phyloP scores from a whole-genome alignment of 1,284 basidiomycete genomes.

The Anthracocystis setariae region DNA sequence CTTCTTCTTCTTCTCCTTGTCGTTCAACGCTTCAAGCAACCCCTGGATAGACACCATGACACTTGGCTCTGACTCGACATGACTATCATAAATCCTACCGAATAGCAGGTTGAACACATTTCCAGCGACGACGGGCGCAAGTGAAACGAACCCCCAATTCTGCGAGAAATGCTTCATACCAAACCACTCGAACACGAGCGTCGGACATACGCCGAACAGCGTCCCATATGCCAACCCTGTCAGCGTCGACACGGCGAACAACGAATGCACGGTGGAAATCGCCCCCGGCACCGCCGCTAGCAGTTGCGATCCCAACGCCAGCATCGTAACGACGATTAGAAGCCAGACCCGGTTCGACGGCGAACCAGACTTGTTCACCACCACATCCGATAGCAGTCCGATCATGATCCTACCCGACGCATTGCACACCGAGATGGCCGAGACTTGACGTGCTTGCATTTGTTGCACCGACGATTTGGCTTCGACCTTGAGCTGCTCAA shows the following conservation, averaged over 20 bases:
- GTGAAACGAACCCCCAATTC: constrained; percentile 84
- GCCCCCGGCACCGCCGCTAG: constrained; percentile 59
- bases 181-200: constrained; percentile 85
- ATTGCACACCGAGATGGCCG: constrained; percentile 83
- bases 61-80: constrained; percentile 24
- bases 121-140: constrained; percentile 81
- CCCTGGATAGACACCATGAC: not conserved
- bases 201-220: constrained; percentile 80
- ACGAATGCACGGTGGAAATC: constrained; percentile 74
- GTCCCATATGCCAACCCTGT: constrained; percentile 81
- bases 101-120: constrained; percentile 87
- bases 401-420: constrained; percentile 82
- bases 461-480: constrained; percentile 76
- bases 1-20: not conserved
- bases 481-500: constrained; percentile 69
- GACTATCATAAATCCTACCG: constrained; percentile 70
- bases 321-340: constrained; percentile 55
- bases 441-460: constrained; percentile 80
- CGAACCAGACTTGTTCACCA: constrained; percentile 45
- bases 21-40: not conserved
- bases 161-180: constrained; percentile 83
- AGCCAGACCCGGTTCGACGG: constrained; percentile 55
- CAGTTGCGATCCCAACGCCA: constrained; percentile 57
- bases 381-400: constrained; percentile 78
- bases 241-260: constrained; percentile 81